These are phyloP conservation scores for Chloranthus sessilifolius DNA, from an alignment of 164 flowering plant genomes.

Conservation along the genomic window DNA sequence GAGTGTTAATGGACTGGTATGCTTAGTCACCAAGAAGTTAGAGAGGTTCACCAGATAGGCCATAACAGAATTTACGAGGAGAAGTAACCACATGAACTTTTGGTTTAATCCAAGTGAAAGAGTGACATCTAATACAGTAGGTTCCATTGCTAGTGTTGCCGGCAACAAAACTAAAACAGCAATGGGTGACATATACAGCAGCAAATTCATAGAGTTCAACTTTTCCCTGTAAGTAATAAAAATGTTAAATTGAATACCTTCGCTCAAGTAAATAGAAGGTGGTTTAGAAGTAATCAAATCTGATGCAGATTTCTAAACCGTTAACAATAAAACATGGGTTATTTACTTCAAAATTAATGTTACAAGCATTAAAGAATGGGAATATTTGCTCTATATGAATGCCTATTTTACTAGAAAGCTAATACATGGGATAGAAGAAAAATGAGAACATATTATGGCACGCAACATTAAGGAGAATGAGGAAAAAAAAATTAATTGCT, in stretches of 20 bases:
- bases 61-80: conserved; percentile 66
- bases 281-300: background rate
- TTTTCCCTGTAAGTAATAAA: conserved; percentile 59
- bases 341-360: background rate
- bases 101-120: conserved; percentile 44
- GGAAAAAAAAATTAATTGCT: too few species aligned
- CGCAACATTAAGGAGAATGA: too few species aligned
- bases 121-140: conserved; percentile 43
- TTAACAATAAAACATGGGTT: too few species aligned
- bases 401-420: background rate
- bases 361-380: too few species aligned
- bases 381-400: too few species aligned
- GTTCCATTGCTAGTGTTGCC: conserved; percentile 70
- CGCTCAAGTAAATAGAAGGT: background rate
- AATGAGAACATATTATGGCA: too few species aligned
- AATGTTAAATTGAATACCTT: background rate
- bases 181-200: conserved; percentile 91
- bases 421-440: background rate
- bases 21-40: conserved; percentile 96
- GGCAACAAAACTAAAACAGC: conserved; percentile 78
- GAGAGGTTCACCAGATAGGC: conserved; percentile 83
- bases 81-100: conserved; percentile 69
- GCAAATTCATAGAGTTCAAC: conserved; percentile 92
- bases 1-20: conserved; percentile 94
- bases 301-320: background rate